A percentile compares a stretch with the other conserved stretches of the same genome.
phyloP scores from a whole-genome alignment of 164 flowering plant genomes.

The Kalanchoe fedtschenkoi region DNA sequence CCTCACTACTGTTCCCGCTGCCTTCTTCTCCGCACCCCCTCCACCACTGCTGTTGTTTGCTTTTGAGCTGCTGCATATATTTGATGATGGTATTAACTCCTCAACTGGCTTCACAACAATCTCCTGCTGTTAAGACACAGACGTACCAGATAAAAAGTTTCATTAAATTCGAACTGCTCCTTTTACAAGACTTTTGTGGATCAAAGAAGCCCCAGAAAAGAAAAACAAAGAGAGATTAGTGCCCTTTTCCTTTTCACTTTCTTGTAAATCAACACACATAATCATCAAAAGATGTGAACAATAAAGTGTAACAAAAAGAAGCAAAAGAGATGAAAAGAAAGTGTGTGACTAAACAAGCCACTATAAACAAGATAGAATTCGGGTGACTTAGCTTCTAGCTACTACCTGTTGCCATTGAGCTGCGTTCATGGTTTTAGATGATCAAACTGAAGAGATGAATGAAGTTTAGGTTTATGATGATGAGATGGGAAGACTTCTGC shows the following conservation, averaged over 20 bases:
- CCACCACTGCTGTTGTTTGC: constrained; percentile 3
- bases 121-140: constrained; percentile 29
- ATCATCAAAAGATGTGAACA: constrained; percentile 7
- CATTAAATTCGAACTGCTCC: neutral
- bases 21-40: too few relatives aligned
- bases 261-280: constrained; percentile 2
- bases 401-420: constrained; percentile 11
- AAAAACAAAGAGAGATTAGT: constrained; percentile 1
- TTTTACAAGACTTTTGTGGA: neutral
- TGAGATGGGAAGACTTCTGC: neutral
- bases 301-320: constrained; percentile 4
- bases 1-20: constrained; percentile 24
- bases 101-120: constrained; percentile 80
- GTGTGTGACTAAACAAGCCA: constrained; percentile 2
- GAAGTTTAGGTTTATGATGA: constrained; percentile 4
- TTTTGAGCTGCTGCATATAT: constrained; percentile 27
- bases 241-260: constrained; percentile 6
- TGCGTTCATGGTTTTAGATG: constrained; percentile 5
- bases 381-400: constrained; percentile 14
- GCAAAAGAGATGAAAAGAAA: neutral
- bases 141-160: neutral
- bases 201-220: neutral
- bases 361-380: neutral
- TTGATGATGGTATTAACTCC: too few relatives aligned
- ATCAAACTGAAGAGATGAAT: constrained; percentile 3